phyloP scores from a whole-genome alignment of 2,329 filamentous ascomycete genomes.

The Magnaporthiopsis incrustans region DNA sequence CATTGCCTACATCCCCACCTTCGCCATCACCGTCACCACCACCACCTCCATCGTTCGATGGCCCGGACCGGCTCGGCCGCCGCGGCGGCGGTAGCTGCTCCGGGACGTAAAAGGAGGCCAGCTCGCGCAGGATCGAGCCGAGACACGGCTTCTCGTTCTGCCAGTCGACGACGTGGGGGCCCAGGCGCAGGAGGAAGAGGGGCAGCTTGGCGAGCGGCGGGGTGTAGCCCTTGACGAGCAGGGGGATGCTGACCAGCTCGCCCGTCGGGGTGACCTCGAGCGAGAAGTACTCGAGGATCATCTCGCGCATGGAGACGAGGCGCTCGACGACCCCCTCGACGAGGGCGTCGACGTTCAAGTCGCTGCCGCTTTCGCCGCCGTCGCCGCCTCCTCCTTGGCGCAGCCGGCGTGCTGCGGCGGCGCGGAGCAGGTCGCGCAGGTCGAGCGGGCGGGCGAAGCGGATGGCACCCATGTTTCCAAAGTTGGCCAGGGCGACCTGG shows the following conservation, averaged over 20 bases:
- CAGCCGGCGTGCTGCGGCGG: slow-evolving; percentile 67
- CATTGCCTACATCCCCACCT: slow-evolving; percentile 20
- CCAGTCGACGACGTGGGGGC: slow-evolving; percentile 78
- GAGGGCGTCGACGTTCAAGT: slow-evolving; percentile 39
- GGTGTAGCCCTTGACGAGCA: slow-evolving; percentile 82
- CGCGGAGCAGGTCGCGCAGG: slow-evolving; percentile 59
- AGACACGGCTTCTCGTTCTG: slow-evolving; percentile 78
- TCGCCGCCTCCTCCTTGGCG: slow-evolving; percentile 19
- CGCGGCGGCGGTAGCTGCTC: slow-evolving; percentile 60
- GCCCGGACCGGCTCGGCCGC: background rate
- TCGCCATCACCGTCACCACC: background rate
- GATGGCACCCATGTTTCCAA: slow-evolving; percentile 86
- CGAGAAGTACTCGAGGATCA: slow-evolving; percentile 90
- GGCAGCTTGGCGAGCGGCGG: slow-evolving; percentile 83
- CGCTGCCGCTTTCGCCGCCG: slow-evolving; percentile 9
- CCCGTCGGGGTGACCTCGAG: slow-evolving; percentile 73
- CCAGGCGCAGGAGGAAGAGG: slow-evolving; percentile 76
- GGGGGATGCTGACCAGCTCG: slow-evolving; percentile 68
- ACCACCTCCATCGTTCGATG: slow-evolving; percentile 8
- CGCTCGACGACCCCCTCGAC: slow-evolving; percentile 58
- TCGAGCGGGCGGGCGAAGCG: slow-evolving; percentile 69
- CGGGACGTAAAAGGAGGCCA: slow-evolving; percentile 85
- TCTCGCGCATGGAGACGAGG: slow-evolving; percentile 68
- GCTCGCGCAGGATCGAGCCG: slow-evolving; percentile 71
- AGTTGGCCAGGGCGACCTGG: slow-evolving; percentile 88